Evolutionary conservation across 2,329 filamentous ascomycete genomes (phyloP), one percentile per base, ranked within the genome.

Genomic region (Neofusicoccum parvum): DNA sequence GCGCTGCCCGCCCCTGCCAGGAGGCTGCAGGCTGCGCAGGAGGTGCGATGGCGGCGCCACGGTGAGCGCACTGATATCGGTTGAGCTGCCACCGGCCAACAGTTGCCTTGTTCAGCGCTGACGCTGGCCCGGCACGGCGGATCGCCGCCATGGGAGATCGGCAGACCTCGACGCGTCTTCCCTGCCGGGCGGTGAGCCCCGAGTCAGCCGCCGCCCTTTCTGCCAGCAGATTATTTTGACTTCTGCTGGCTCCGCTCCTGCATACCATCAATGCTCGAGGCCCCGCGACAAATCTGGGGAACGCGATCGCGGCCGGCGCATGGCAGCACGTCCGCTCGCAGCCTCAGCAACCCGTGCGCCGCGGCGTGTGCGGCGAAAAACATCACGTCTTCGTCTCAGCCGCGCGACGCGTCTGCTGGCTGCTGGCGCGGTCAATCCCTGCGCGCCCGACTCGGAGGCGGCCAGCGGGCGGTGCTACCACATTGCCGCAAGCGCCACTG

Each of bases 161-260:
- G 45, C 59, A 51, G 46, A 34, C 45, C 14, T 37, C 41, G 56
- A 60, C 27, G 56, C 56, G 56, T 36, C 56, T 60, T 48, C 56
- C 56, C 43, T 60, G 59, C 46, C 36, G 34, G 43, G 58, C 58
- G 43, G 58, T 62, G 58, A 62, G 46, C 12, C 32, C 5, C 34
- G 58, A 62, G 46, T 59, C 54, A 59, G 54, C 39, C 20, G 17
- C 27, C 46, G 15, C 54, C 23, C 56, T 36, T 62, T 62, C 59
- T 62, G 59, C 59, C 59, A 51, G 46, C 59, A 62, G 46, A 62
- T 59, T 60, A 62, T 62, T 51, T 62, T 62, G 59, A 62, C 59
- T 62, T 60, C 56, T 37, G 50, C 32, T 48, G 41, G 56, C 56
- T 48, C 56, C 56, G 56, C 56, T 37, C 32, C 41, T 48, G 43